phyloP scores from a whole-genome alignment of 2,329 filamentous ascomycete species.

The Curvularia spicifera region DNA sequence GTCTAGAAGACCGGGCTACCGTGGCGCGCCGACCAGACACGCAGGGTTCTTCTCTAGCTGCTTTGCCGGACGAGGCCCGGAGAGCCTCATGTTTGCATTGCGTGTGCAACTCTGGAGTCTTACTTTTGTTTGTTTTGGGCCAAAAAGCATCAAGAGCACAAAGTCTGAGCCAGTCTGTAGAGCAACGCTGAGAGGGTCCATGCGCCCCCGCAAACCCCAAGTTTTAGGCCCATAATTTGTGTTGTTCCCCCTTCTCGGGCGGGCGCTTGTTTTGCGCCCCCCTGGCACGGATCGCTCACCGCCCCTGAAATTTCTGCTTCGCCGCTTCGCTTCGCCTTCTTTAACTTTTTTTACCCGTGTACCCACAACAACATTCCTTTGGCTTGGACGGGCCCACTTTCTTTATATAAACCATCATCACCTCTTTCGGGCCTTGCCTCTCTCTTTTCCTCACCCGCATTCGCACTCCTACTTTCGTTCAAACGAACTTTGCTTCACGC shows the following conservation, averaged over 20 bases:
- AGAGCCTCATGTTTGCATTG: background rate
- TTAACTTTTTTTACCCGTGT: slow-evolving; percentile 9
- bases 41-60: background rate
- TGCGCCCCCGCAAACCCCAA: slow-evolving; percentile 10
- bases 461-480: slow-evolving; percentile 7
- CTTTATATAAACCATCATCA: slow-evolving; percentile 22
- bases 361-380: slow-evolving; percentile 9
- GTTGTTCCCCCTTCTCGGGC: slow-evolving; percentile 1
- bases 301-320: slow-evolving; percentile 19
- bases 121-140: background rate
- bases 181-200: background rate
- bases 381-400: slow-evolving; percentile 13
- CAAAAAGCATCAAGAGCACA: background rate
- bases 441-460: slow-evolving; percentile 16
- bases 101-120: background rate
- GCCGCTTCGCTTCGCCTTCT: slow-evolving; percentile 17
- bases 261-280: slow-evolving; percentile 6
- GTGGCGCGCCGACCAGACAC: slow-evolving; percentile 1
- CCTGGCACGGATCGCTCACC: slow-evolving; percentile 26
- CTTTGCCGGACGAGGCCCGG: background rate
- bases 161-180: background rate
- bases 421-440: background rate
- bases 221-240: background rate
- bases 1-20: slow-evolving; percentile 17
- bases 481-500: background rate